Conservation (phyloP, 1,284 basidiomycete species). For the Fomitopsis schrenkii region DNA sequence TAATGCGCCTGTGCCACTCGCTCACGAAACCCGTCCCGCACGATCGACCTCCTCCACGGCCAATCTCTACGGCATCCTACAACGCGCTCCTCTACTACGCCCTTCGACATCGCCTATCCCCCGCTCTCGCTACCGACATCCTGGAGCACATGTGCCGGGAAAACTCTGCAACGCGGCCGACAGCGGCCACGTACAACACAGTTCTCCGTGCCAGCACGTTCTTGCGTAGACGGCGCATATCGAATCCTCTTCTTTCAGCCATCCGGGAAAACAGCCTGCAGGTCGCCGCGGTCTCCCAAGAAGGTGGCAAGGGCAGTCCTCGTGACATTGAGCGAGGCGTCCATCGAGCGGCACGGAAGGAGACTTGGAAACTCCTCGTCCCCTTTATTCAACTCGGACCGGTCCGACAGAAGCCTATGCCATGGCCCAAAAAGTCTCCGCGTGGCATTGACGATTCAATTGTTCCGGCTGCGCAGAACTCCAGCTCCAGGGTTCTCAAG, state of each 20-base stretch:
- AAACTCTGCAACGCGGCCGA: constrained; percentile 36
- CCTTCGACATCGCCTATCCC: constrained; percentile 53
- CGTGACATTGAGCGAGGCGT: neutral
- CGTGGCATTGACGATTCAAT: neutral
- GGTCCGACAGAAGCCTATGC: no score
- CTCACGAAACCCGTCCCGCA: constrained; percentile 9
- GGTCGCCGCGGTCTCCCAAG: neutral
- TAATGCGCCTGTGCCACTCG: constrained; percentile 40
- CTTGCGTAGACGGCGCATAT: constrained; percentile 43
- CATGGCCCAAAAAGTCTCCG: no score
- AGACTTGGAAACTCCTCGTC: neutral
- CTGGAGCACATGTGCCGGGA: constrained; percentile 50
- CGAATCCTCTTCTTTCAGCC: constrained; percentile 29
- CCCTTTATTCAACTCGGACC: neutral
- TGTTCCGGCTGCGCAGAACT: no score
- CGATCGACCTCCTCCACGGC: constrained; percentile 8
- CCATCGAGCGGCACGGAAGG: neutral
- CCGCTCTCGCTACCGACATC: constrained; percentile 40
- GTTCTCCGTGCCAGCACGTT: constrained; percentile 51
- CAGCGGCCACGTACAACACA: constrained; percentile 52
- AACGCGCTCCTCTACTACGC: constrained; percentile 66
- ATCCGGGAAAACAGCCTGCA: constrained; percentile 13
- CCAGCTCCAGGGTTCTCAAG: neutral
- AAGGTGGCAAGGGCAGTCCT: neutral
- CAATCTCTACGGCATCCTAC: constrained; percentile 42